A percentile compares a stretch with the other conserved stretches of the same genome.
Evolutionary conservation across 2,329 filamentous ascomycete species (phyloP).

Genomic region (Penicillium sp.): DNA sequence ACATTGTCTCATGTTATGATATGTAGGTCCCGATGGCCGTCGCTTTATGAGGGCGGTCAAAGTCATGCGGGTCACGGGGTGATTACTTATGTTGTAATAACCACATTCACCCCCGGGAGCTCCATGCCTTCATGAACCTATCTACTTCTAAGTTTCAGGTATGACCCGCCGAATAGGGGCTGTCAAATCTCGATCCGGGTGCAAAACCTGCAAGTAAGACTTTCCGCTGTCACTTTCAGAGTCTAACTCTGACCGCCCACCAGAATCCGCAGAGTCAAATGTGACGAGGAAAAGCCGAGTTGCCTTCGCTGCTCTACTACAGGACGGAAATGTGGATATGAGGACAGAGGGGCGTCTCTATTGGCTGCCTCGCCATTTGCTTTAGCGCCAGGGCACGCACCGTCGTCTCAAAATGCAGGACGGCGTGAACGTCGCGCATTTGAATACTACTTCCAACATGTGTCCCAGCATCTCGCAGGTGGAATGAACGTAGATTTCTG

Average conservation of each 20-base stretch:
- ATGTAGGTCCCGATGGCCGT: not conserved
- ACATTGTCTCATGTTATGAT: not conserved
- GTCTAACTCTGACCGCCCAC: not conserved
- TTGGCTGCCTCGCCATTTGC: not conserved
- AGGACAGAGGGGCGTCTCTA: not conserved
- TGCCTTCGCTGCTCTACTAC: conserved; percentile 17
- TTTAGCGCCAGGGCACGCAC: not conserved
- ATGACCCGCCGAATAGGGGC: conserved; percentile 6
- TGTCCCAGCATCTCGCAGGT: conserved; percentile 10
- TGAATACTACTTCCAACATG: conserved; percentile 20
- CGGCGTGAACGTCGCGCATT: conserved; percentile 20
- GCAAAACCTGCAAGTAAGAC: conserved; percentile 18
- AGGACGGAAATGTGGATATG: conserved; percentile 17
- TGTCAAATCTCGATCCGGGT: conserved; percentile 12
- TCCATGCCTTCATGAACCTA: not conserved
- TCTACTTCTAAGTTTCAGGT: not conserved
- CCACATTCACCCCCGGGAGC: too few relatives aligned
- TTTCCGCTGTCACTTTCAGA: not conserved
- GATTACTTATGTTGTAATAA: too few relatives aligned
- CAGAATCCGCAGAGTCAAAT: conserved; percentile 19
- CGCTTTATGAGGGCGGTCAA: not conserved
- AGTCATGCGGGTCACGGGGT: too few relatives aligned
- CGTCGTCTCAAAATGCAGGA: conserved; percentile 7
- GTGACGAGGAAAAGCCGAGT: conserved; percentile 21
- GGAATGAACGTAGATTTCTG: conserved; percentile 18